Evolutionary conservation across 2,329 filamentous ascomycete species (phyloP).

Genomic region (Lecanoromycetidae sp.): DNA sequence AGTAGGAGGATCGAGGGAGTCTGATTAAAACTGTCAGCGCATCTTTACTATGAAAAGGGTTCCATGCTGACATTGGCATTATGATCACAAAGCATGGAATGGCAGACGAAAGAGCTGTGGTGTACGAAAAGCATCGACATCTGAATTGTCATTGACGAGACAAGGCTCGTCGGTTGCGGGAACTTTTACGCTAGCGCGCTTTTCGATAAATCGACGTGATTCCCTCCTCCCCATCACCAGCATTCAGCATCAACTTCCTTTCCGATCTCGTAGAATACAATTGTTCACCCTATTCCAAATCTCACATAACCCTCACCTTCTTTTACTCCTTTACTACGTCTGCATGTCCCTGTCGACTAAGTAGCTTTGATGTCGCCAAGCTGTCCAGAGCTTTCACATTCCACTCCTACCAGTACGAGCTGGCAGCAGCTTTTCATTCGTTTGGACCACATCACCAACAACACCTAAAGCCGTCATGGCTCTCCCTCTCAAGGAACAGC

Average conservation of each 20-base stretch:
- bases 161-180: not conserved
- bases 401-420: no score
- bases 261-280: not conserved
- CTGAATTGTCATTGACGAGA: not conserved
- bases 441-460: not conserved
- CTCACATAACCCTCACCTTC: not conserved
- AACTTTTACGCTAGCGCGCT: not conserved
- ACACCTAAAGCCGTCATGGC: constrained; percentile 10
- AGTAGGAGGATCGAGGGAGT: constrained; percentile 68
- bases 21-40: constrained; percentile 20
- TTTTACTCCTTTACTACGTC: not conserved
- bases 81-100: not conserved
- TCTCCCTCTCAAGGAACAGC: constrained; percentile 44
- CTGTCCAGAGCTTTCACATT: no score
- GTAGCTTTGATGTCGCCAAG: no score
- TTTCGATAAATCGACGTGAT: not conserved
- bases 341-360: no score
- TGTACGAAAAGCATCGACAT: not conserved
- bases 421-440: no score
- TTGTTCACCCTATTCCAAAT: not conserved
- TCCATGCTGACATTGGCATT: constrained; percentile 9
- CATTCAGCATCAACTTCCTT: not conserved
- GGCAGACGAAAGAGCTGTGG: no score
- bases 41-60: not conserved
- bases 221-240: no score